Percentiles rank a stretch among this genome's conserved stretches.
Conservation (phyloP, 2,329 filamentous ascomycete species). For the Colletotrichum salicis region DNA sequence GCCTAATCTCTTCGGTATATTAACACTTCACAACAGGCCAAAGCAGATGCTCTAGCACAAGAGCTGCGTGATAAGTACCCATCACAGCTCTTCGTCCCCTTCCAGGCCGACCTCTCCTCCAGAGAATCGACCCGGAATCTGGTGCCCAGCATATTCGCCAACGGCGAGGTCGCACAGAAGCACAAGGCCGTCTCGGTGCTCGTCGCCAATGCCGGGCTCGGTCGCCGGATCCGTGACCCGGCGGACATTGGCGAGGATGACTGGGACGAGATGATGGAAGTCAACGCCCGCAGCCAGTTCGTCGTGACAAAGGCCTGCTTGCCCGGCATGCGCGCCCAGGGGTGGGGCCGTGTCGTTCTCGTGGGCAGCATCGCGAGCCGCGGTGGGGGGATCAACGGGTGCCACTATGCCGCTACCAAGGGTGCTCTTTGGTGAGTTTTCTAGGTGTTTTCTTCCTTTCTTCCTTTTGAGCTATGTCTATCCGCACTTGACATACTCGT, state of each 20-base stretch:
- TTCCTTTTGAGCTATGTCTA: neutral
- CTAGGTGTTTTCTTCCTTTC: neutral
- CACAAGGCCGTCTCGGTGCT: conserved; percentile 46
- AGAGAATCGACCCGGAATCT: conserved; percentile 41
- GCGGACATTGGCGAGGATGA: conserved; percentile 47
- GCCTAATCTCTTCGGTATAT: neutral
- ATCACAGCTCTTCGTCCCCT: conserved; percentile 42
- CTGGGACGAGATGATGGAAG: conserved; percentile 50
- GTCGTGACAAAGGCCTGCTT: conserved; percentile 46
- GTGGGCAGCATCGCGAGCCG: conserved; percentile 47
- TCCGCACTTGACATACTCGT: neutral
- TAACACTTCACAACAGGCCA: conserved; percentile 37
- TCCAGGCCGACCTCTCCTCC: conserved; percentile 43
- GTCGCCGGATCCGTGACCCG: conserved; percentile 47
- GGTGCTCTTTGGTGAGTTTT: conserved; percentile 38
- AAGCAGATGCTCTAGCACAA: conserved; percentile 43
- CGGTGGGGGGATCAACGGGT: conserved; percentile 48
- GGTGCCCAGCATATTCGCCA: conserved; percentile 37
- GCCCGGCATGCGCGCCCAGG: conserved; percentile 44
- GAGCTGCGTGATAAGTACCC: conserved; percentile 41
- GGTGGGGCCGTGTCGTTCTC: conserved; percentile 46
- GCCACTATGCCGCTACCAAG: conserved; percentile 49
- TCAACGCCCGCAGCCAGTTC: conserved; percentile 48
- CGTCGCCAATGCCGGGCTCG: conserved; percentile 47
- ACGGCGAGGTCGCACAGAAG: conserved; percentile 33